Evolutionary conservation across 441 rosid species (phyloP).

Genomic region (Pelargonium citronellum): DNA sequence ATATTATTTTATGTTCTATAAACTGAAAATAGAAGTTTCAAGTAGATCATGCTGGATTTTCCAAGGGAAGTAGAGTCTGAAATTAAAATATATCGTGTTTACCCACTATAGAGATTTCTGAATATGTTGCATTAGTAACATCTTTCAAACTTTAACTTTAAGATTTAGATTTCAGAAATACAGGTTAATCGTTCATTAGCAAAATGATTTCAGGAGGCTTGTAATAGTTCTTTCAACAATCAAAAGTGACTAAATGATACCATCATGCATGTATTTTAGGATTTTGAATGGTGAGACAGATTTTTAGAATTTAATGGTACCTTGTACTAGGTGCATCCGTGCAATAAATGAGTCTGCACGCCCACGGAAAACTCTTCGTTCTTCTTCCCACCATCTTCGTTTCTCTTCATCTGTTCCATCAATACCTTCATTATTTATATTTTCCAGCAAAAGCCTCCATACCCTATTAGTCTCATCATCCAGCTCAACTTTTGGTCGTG

Average conservation of each 20-base stretch:
- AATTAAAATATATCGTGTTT: too few species aligned
- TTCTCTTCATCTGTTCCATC: constrained; percentile 42
- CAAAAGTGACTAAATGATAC: background rate
- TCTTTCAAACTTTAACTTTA: constrained; percentile 21
- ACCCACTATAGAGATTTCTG: constrained; percentile 4
- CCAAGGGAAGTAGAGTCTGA: constrained; percentile 36
- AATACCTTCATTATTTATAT: constrained; percentile 47
- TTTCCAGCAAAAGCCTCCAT: constrained; percentile 86
- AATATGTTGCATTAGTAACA: constrained; percentile 11
- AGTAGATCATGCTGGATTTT: constrained; percentile 33
- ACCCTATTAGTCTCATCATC: constrained; percentile 77
- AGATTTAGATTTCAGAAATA: background rate
- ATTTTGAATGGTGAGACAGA: constrained; percentile 14
- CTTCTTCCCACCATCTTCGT: constrained; percentile 77
- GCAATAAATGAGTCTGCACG: constrained; percentile 94
- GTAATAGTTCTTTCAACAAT: constrained; percentile 18
- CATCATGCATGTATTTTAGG: constrained; percentile 18
- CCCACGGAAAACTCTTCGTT: constrained; percentile 68
- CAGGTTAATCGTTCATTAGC: background rate
- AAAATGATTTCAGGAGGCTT: constrained; percentile 22
- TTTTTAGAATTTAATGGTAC: constrained; percentile 30
- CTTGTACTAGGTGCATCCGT: constrained; percentile 97
- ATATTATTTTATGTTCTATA: background rate
- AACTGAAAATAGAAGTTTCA: constrained; percentile 15
- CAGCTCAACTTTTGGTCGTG: constrained; percentile 84